Base-by-base conservation (phyloP, 2,329 filamentous ascomycete species). In the Clonostachys chloroleuca region DNA sequence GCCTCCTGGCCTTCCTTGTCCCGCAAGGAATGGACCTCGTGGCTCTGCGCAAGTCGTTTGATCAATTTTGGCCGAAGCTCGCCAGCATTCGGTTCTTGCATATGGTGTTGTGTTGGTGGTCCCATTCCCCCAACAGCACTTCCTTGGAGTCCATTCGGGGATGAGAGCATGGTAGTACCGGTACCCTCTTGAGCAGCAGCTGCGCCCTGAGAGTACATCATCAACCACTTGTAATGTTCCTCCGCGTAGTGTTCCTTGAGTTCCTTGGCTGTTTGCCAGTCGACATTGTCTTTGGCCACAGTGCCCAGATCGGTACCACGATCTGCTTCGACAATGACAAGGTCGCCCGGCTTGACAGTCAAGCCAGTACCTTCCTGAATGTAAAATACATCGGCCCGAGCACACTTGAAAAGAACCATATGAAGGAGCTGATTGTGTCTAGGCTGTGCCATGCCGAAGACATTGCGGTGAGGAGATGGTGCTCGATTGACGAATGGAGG, bases 1-100 rank as follows among this genome's bases (percentile, higher is more conserved):
- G 94, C 94, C 66, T 99, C 94, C 52, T 95, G 94, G 37, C 92
- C 92, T 70, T 99, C 94, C 65, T 99, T 99, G 59, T 97, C 94
- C 50, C 90, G 84, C 54, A 99, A 75, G 50, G 86, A 84, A 56
- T 91, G 81, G 42, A 97, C 87, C 67, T 99, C 94, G 62, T 97
- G 92, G 48, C 83, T 84, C 61, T 95, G 91, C 3, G 94, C 94
- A 44, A 96, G 81, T 34, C 94, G 86, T 69, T 96, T 97, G 69
- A 99, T 97, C 64, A 97, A 83, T 69, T 96, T 96, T 1, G 94
- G 92, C 62, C 95, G 95, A 48, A 96, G 80, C 56, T 96, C 92
- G 10, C 81, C 80, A 13, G 83, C 72, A 45, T 77, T 83, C 6
- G 84, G 75, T 56, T 91, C 86, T 60, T 88, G 86, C 65, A 83